Evolutionary conservation across 345 rosid species (phyloP), one percentile per base, ranked within the genome.

Genomic region (Acer campestre): DNA sequence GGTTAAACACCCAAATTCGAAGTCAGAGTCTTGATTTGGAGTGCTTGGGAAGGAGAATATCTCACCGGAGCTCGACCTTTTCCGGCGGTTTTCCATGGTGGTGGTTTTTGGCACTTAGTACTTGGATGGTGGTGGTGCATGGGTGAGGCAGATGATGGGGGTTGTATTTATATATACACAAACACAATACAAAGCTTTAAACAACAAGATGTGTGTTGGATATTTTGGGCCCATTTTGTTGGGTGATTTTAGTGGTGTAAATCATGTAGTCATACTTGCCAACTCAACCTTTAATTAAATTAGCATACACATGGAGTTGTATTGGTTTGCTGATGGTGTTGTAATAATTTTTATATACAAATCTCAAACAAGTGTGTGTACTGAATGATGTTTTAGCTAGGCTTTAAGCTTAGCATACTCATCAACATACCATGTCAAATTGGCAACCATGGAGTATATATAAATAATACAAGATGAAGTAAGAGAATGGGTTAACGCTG

Each of bases 1-100:
- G 3, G 93, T 88, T 12, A 89, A 70, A 3, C 85, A 82, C 61
- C 91, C 92, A 80, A 93, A 93, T 79, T 93, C 92, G 70, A 94
- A 93, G 67, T 94, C 94, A 2, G 87, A 82, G 65, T 85, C 84
- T 38, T 64, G 81, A 8, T 18, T 53, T 53, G 83, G 87, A 25
- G 85, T 78, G 42, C 75, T 84, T 2, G 86, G 90, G 67, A 86
- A 89, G 61, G 91, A 86, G 87, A 90, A 84, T 3, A 67, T 75
- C 55, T 82, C 86, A 13, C 70, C 70, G 25, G 85, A 81, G 67
- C 71, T 75, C 5, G 74, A 73, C 70, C 66, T 76, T 22, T 78
- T 38, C 64, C 71, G 88, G 67, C 73, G 82, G 70, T 31, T 48
- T 29, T 82, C 87, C 87, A 83, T 82, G 22, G 74, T 75, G 35